Evolutionary conservation across 148 eudicot genomes (phyloP).

Genomic region (Spergularia bocconei): DNA sequence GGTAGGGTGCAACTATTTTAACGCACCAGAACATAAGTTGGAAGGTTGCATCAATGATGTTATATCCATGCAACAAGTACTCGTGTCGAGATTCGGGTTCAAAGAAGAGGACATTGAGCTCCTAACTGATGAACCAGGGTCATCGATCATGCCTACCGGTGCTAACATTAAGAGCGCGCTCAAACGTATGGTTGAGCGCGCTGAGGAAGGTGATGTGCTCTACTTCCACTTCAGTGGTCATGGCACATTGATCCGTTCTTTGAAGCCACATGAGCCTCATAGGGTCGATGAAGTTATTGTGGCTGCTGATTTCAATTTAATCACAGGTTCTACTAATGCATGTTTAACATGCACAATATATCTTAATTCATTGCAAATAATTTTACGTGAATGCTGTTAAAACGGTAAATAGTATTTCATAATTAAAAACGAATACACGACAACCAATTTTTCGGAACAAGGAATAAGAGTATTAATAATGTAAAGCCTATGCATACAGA

Average conservation of each 20-base stretch:
- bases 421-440: no score
- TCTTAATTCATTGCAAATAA: no score
- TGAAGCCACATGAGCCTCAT: conserved; percentile 29
- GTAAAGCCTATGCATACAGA: not conserved
- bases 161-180: conserved; percentile 54
- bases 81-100: conserved; percentile 40
- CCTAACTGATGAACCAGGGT: conserved; percentile 40
- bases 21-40: conserved; percentile 30
- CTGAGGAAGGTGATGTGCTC: conserved; percentile 49
- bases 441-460: no score
- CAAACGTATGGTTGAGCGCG: conserved; percentile 40
- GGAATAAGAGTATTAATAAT: no score
- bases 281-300: conserved; percentile 61
- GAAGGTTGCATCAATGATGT: conserved; percentile 66
- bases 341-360: no score
- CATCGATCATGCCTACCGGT: conserved; percentile 48
- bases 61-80: conserved; percentile 36
- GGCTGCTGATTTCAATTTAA: conserved; percentile 65
- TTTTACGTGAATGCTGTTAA: no score
- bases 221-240: conserved; percentile 71
- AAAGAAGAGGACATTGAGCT: conserved; percentile 36
- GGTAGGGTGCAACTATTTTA: conserved; percentile 62
- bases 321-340: conserved; percentile 37
- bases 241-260: conserved; percentile 47
- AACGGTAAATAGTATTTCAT: no score